These are phyloP conservation scores for Fusarium neocosmosporiellum DNA, from an alignment of 2,329 filamentous ascomycete species.

Conservation along the genomic window DNA sequence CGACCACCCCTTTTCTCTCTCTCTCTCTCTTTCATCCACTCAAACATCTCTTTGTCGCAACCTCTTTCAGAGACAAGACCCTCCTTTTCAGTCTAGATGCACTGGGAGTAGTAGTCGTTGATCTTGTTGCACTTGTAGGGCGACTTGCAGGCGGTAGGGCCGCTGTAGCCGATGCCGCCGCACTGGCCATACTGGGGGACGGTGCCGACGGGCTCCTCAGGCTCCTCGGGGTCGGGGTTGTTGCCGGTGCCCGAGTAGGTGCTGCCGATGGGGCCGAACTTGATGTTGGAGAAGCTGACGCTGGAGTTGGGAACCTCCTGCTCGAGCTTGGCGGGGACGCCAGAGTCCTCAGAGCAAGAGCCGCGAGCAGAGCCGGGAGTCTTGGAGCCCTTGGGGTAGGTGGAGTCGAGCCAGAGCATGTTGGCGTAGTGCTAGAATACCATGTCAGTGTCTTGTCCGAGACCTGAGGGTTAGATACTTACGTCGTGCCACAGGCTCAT, in stretches of 20 bases:
- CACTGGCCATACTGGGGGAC: conserved; percentile 31
- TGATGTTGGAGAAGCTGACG: conserved; percentile 70
- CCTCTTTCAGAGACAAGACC: neutral
- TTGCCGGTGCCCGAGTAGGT: conserved; percentile 53
- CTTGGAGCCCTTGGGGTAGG: conserved; percentile 64
- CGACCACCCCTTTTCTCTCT: neutral
- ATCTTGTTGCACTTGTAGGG: conserved; percentile 23
- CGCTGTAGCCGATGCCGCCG: conserved; percentile 20
- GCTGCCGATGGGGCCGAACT: conserved; percentile 65
- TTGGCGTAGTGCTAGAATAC: conserved; percentile 62
- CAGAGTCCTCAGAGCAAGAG: conserved; percentile 63
- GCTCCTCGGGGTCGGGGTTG: neutral
- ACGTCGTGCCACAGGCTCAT: conserved; percentile 70
- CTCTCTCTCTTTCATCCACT: neutral
- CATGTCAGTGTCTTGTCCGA: conserved; percentile 11
- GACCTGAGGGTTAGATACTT: conserved; percentile 37
- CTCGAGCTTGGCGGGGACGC: conserved; percentile 63
- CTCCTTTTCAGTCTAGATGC: conserved; percentile 35
- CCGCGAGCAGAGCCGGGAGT: conserved; percentile 64
- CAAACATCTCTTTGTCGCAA: neutral
- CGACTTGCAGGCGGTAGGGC: conserved; percentile 14
- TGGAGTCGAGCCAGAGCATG: conserved; percentile 82
- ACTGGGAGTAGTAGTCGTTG: conserved; percentile 31
- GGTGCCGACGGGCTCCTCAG: conserved; percentile 13
- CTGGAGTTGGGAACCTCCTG: conserved; percentile 56